Evolutionary conservation across 2,329 filamentous ascomycete species (phyloP), one percentile per base, ranked within the genome.

Genomic region (Parafenestella ontariensis): DNA sequence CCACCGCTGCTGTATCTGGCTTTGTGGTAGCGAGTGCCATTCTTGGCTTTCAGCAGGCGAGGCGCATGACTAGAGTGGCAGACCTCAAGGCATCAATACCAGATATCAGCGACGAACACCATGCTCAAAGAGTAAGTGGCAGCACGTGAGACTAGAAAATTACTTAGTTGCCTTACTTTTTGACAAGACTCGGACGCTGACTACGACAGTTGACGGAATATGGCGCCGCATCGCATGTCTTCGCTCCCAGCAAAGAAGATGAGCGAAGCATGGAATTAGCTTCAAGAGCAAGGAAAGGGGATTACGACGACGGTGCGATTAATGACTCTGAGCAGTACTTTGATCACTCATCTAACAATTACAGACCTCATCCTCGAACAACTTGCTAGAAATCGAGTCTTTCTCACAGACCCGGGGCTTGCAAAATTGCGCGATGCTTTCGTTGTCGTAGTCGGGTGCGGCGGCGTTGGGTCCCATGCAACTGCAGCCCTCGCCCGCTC

Each of bases 381-480:
- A 76, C 85, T 99, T 11, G 93, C 94, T 1, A 88, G 95, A 45
- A 98, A 97, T 74, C 86, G 91, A 49, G 92, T 95, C 26, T 99
- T 99, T 72, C 85, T 99, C 10, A 91, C 85, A 13, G 87, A 94
- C 26, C 87, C 88, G 7, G 95, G 95, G 0, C 84, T 99, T 10
- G 80, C 82, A 15, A 92, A 90, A 70, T 84, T 99, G 26, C 90
- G 94, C 11, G 82, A 84, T 42, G 86, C 94, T 1, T 96, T 96
- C 69, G 85, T 99, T 42, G 83, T 98, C 34, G 85, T 99, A 1
- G 92, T 99, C 10, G 95, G 95, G 3, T 94, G 92, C 64, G 95
- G 95, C 59, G 95, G 95, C 37, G 95, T 99, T 5, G 95, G 95
- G 41, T 97, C 92, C 6, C 96, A 99, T 79, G 93, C 91, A 58